Evolutionary conservation across 108 stramenopile genomes (phyloP).

Genomic region (Fragilaria radians): DNA sequence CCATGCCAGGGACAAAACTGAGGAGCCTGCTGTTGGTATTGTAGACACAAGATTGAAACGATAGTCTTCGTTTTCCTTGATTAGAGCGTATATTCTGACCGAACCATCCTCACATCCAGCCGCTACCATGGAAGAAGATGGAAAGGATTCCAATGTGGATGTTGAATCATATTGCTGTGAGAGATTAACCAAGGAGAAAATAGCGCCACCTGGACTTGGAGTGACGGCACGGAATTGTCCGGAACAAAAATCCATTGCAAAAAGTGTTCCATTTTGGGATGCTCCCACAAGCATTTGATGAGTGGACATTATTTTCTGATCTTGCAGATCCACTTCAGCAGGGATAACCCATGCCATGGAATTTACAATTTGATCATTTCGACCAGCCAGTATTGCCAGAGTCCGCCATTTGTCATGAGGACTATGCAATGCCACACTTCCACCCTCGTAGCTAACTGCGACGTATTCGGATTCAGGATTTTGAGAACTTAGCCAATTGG

Average conservation of each 20-base stretch:
- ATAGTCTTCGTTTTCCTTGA: constrained; percentile 7
- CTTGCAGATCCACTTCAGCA: neutral
- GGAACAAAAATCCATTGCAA: constrained; percentile 56
- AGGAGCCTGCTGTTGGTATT: constrained; percentile 65
- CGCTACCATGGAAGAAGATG: constrained; percentile 30
- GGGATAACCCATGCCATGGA: constrained; percentile 47
- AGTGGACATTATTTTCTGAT: neutral
- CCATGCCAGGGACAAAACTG: constrained; percentile 86
- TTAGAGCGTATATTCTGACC: constrained; percentile 58
- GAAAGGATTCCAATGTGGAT: no score
- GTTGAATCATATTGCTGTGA: neutral
- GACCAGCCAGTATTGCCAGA: constrained; percentile 35
- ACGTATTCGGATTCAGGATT: constrained; percentile 12
- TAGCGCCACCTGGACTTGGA: constrained; percentile 70
- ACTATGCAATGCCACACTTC: constrained; percentile 54
- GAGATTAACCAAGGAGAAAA: constrained; percentile 56
- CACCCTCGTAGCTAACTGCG: constrained; percentile 56
- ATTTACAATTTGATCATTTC: constrained; percentile 28
- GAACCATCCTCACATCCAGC: constrained; percentile 67
- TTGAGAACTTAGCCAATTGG: constrained; percentile 5
- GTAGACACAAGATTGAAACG: constrained; percentile 57
- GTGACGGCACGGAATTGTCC: constrained; percentile 40
- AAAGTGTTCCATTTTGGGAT: constrained; percentile 71
- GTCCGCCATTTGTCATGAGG: constrained; percentile 49
- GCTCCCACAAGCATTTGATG: constrained; percentile 51